These are phyloP conservation scores for Candida montana DNA, from an alignment of 805 yeast genomes.

Conservation along the genomic window DNA sequence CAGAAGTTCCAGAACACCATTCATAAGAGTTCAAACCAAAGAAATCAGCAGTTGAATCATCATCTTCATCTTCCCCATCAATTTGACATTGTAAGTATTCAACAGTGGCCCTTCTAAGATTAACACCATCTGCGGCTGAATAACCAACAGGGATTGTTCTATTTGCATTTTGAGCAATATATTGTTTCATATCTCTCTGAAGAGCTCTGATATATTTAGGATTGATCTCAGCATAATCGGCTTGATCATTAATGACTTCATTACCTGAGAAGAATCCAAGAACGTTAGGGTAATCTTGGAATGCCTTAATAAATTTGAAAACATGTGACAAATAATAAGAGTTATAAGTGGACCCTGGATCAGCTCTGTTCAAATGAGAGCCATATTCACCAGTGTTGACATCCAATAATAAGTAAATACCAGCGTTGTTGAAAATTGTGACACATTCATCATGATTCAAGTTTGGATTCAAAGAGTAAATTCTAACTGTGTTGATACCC, in stretches of 20 bases:
- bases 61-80: conserved; percentile 45
- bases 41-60: conserved; percentile 73
- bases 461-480: conserved; percentile 79
- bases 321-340: conserved; percentile 67
- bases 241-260: conserved; percentile 79
- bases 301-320: conserved; percentile 78
- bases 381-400: conserved; percentile 69
- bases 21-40: conserved; percentile 92
- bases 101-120: conserved; percentile 67
- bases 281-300: conserved; percentile 77
- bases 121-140: conserved; percentile 82
- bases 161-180: conserved; percentile 60
- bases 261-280: conserved; percentile 89
- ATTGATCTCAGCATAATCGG: conserved; percentile 50
- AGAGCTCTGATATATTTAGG: conserved; percentile 86
- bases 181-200: conserved; percentile 86
- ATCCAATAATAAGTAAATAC: conserved; percentile 82
- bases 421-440: conserved; percentile 84
- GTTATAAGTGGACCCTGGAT: conserved; percentile 68
- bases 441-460: conserved; percentile 87
- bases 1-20: conserved; percentile 82
- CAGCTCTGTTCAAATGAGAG: conserved; percentile 67
- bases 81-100: conserved; percentile 79
- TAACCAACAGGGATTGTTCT: conserved; percentile 92
- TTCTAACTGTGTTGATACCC: conserved; percentile 81